These are phyloP conservation scores for Pleodorina starrii DNA, from an alignment of 139 green algal genomes.

Conservation along the genomic window DNA sequence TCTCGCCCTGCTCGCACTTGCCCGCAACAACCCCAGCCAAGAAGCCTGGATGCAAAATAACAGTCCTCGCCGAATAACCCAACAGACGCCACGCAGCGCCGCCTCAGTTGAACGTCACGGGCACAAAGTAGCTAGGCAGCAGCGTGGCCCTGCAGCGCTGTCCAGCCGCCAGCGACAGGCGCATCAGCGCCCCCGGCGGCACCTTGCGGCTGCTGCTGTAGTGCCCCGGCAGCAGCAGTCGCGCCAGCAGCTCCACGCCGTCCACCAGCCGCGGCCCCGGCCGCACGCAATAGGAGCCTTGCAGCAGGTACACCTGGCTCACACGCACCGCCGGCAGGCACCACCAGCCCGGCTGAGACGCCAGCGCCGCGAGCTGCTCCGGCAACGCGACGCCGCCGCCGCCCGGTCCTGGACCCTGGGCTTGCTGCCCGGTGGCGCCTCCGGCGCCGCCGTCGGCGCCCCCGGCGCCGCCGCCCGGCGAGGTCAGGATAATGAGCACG, in stretches of 20 bases:
- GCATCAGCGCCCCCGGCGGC: slow-evolving; percentile 66
- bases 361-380: slow-evolving; percentile 74
- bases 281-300: slow-evolving; percentile 73
- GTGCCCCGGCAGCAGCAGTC: slow-evolving; percentile 72
- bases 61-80: too few relatives aligned
- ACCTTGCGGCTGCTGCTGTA: slow-evolving; percentile 9
- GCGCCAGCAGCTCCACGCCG: slow-evolving; percentile 87
- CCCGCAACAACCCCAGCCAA: too few relatives aligned
- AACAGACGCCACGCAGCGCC: too few relatives aligned
- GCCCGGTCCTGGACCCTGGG: too few relatives aligned
- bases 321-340: slow-evolving; percentile 84
- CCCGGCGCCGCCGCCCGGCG: slow-evolving; percentile 15
- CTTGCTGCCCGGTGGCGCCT: neutral
- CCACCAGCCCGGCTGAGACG: slow-evolving; percentile 90
- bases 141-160: slow-evolving; percentile 83
- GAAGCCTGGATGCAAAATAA: too few relatives aligned
- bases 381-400: neutral
- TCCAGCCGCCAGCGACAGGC: slow-evolving; percentile 82
- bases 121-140: slow-evolving; percentile 82
- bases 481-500: slow-evolving; percentile 76
- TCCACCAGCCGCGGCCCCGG: slow-evolving; percentile 89
- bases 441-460: neutral
- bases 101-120: neutral
- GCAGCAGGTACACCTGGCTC: slow-evolving; percentile 83
- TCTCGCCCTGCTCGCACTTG: too few relatives aligned